Evolutionary conservation across 202 grass and related monocot species (phyloP), one percentile per base, ranked within the genome.

Genomic region (Tripidium arundinaceum): DNA sequence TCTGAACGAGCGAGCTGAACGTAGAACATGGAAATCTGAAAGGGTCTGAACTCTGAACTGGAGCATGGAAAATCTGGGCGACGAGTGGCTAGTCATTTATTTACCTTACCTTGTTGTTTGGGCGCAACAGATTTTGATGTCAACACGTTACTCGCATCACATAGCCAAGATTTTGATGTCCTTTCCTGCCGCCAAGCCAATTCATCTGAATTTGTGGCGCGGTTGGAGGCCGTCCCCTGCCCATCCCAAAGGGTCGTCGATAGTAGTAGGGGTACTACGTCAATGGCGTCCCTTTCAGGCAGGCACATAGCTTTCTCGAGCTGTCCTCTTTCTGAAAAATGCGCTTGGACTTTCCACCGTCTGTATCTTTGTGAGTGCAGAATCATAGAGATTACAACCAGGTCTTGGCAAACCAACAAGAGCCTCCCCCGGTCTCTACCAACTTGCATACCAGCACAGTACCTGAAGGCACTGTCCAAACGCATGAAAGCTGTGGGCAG

Each of bases 281-380:
- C 55, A 57, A 1, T 57, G 7, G n/a, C 36, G 4, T 66, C 28
- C 2, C 33, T 57, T 68, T 55, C n/a, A 22, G 52, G n/a, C 62
- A 46, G 4, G 15, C 59, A 19, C 19, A 22, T 55, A 40, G 65
- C 78, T 60, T 61, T 70, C 50, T 71, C 36, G 8, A 31, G 25
- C n/a, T 43, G 77, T 42, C 62, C 34, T 41, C 15, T 80, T 40
- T 40, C 75, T 64, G 60, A 65, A 65, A n/a, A 52, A n/a, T 15
- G 59, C 16, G 2, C 4, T 43, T 63, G 1, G 25, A 16, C 6
- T 25, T n/a, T 10, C 4, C 24, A 8, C 38, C 14, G 24, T 31
- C 54, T 16, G 36, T 12, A 19, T 47, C 21, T 64, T 46, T n/a
- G n/a, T 18, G 31, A 9, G 15, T 55, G 46, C 63, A 68, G 22